Evolutionary conservation across 1,284 basidiomycete species (phyloP), one percentile per base, ranked within the genome.

Genomic region (Coniferiporia sulphurascens): DNA sequence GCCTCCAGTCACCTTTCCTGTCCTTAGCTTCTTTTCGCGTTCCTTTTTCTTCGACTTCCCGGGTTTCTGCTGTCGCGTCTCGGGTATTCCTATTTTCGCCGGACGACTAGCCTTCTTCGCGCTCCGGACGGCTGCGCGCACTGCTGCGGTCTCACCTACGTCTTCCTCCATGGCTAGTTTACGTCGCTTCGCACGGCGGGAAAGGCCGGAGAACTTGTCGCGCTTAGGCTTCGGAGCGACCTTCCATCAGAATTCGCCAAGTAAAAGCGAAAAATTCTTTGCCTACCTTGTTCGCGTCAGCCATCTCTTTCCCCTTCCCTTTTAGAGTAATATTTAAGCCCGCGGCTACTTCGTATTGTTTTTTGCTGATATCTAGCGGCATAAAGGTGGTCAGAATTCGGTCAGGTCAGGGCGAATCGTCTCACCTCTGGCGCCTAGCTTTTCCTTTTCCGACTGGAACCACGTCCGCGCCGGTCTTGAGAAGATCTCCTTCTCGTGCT

Each of bases 381-480:
- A 36, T 46, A 22, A 44, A 38, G 9, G 35, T 17, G 48, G 38
- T 59, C 46, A 43, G n/a, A 50, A 36, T 41, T 21, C 38, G 32
- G 22, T 43, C 46, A 19, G n/a, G 51, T 62, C 48, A 27, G 27
- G 27, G 22, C 55, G 45, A 48, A 44, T 10, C 13, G 9, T 68
- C 77, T 61, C 65, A 95, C 93, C 87, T 83, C 89, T 85, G 1
- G 93, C 81, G 56, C 82, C 82, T 59, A 81, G 76, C 74, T 93
- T 98, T 66, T 98, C 94, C 71, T 89, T 89, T 62, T 83, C 81
- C 22, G 81, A 86, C 74, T 98, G 96, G 83, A 99, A 99, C 97
- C 97, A 99, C 12, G 95, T 98, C 64, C 96, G 80, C 27, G 94
- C 93, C 7, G 97, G 97, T 53, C 96, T 81, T 36, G 91, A 87